Evolutionary conservation across 106 monocot species (phyloP).

Genomic region (Allium fistulosum): DNA sequence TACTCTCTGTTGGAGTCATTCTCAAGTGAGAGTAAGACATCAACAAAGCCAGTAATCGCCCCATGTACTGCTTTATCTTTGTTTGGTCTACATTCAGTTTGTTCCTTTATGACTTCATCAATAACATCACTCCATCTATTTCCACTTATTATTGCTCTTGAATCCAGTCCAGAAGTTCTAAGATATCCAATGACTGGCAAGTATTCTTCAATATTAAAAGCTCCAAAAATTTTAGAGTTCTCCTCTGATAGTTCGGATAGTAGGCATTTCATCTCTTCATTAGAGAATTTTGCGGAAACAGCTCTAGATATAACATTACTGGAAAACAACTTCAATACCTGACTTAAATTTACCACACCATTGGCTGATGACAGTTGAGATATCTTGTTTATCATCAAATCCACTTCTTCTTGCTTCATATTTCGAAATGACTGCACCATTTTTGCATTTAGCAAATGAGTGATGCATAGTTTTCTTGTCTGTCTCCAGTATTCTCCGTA

Average conservation of each 20-base stretch:
- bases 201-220: background rate
- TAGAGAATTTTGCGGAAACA: background rate
- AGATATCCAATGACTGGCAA: background rate
- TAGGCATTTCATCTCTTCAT: background rate
- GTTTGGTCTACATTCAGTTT: background rate
- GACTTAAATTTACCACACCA: background rate
- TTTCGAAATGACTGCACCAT: constrained; percentile 8
- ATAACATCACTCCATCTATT: background rate
- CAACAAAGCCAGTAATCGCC: background rate
- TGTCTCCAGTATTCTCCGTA: constrained; percentile 28
- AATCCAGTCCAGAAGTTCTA: background rate
- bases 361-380: background rate
- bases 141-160: background rate
- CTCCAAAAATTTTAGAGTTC: background rate
- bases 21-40: constrained; percentile 1
- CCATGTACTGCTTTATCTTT: no score
- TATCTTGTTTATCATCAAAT: background rate
- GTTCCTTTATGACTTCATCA: background rate
- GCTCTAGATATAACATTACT: background rate
- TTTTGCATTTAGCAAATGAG: constrained; percentile 11
- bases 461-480: constrained; percentile 13
- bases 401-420: constrained; percentile 11
- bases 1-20: background rate
- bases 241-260: background rate
- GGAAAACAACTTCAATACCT: background rate